phyloP scores from a whole-genome alignment of 306 rosid species.

The Vigna unguiculata region DNA sequence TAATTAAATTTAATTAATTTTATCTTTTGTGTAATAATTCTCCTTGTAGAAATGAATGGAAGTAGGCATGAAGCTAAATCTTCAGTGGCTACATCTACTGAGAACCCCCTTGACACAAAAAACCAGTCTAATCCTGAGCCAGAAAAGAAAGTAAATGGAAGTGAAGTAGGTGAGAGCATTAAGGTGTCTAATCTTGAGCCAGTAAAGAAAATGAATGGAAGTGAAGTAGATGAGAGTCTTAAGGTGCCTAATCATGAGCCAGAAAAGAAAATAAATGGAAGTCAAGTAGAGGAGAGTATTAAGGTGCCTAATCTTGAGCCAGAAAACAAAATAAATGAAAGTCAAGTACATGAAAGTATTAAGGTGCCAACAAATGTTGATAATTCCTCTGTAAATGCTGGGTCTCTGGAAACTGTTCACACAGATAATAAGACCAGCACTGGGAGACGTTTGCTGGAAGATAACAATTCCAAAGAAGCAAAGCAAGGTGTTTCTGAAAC shows the following conservation, averaged over 20 bases:
- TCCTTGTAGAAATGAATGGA: slow-evolving; percentile 64
- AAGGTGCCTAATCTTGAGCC: slow-evolving; percentile 58
- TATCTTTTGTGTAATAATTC: slow-evolving; percentile 25
- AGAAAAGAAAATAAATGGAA: slow-evolving; percentile 48
- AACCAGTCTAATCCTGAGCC: slow-evolving; percentile 51
- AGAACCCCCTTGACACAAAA: slow-evolving; percentile 40
- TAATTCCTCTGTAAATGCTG: slow-evolving; percentile 57
- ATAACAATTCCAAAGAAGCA: slow-evolving; percentile 59
- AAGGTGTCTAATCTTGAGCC: slow-evolving; percentile 32
- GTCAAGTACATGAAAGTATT: slow-evolving; percentile 58
- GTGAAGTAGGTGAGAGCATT: slow-evolving; percentile 31
- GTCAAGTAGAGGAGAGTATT: slow-evolving; percentile 58
- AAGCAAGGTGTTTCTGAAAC: slow-evolving; percentile 62
- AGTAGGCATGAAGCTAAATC: slow-evolving; percentile 48
- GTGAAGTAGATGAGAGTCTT: slow-evolving; percentile 30
- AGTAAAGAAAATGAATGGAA: slow-evolving; percentile 48
- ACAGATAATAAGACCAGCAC: slow-evolving; percentile 59
- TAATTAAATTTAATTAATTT: slow-evolving; percentile 12
- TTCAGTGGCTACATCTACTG: slow-evolving; percentile 53
- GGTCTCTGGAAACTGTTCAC: slow-evolving; percentile 52
- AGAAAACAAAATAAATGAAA: slow-evolving; percentile 48
- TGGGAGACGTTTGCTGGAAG: slow-evolving; percentile 85
- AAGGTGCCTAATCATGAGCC: slow-evolving; percentile 46
- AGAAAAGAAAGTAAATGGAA: slow-evolving; percentile 48
- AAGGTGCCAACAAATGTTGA: slow-evolving; percentile 54